These are phyloP conservation scores for Globisporangium iwayamae DNA, from an alignment of 352 stramenopile species.

Conservation along the genomic window DNA sequence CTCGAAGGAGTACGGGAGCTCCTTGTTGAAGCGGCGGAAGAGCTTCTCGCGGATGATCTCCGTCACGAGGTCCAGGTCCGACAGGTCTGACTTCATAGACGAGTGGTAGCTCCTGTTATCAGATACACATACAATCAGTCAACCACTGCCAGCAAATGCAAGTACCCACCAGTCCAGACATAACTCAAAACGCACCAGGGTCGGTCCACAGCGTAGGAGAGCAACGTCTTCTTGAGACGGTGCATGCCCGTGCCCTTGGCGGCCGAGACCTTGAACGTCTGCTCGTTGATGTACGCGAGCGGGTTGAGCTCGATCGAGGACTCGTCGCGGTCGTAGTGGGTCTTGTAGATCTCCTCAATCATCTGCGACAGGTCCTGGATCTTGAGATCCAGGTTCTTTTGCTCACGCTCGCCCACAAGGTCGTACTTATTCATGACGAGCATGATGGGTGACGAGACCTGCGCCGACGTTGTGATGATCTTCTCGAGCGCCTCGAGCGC, in stretches of 20 bases:
- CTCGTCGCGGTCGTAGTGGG: conserved; percentile 55
- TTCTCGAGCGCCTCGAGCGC: conserved; percentile 77
- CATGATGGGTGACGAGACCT: conserved; percentile 74
- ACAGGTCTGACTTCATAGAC: conserved; percentile 81
- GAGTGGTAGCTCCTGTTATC: conserved; percentile 69
- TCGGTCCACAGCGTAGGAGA: conserved; percentile 64
- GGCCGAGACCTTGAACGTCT: conserved; percentile 77
- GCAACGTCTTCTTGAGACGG: conserved; percentile 57
- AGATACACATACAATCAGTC: neutral
- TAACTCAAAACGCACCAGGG: conserved; percentile 33
- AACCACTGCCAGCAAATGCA: neutral
- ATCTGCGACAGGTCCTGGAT: conserved; percentile 79
- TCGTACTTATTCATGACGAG: conserved; percentile 88
- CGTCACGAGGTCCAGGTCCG: conserved; percentile 76
- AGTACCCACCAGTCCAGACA: too few species aligned
- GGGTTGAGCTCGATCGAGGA: conserved; percentile 56
- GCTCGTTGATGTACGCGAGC: conserved; percentile 68
- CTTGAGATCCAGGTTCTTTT: conserved; percentile 54
- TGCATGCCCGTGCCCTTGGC: conserved; percentile 67
- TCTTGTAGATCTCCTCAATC: conserved; percentile 74
- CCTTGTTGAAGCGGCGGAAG: conserved; percentile 85
- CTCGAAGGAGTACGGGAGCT: conserved; percentile 79
- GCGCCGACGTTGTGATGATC: conserved; percentile 72
- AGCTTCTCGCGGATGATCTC: conserved; percentile 89
- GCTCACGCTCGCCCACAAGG: conserved; percentile 50